These are phyloP conservation scores for Pseudogymnoascus sp. DNA, from an alignment of 2,329 filamentous ascomycete species.

Conservation along the genomic window DNA sequence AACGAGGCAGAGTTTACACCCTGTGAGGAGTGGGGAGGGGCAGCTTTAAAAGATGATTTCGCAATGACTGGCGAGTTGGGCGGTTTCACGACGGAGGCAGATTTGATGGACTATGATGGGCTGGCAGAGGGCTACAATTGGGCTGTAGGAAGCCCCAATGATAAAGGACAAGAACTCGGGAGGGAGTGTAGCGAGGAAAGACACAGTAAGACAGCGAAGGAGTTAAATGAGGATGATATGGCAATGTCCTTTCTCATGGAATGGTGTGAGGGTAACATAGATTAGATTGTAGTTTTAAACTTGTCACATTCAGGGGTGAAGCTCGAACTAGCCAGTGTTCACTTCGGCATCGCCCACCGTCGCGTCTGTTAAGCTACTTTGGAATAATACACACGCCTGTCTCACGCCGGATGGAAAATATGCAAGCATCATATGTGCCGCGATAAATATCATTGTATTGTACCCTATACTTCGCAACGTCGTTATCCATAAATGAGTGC, in stretches of 20 bases:
- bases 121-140: not conserved
- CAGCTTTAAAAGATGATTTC: not conserved
- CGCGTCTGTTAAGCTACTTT: too few relatives aligned
- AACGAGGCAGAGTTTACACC: not conserved
- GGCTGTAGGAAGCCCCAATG: not conserved
- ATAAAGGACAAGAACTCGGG: not conserved
- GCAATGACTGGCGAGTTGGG: not conserved
- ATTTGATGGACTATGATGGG: not conserved
- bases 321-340: too few relatives aligned
- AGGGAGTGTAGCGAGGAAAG: not conserved
- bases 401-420: too few relatives aligned
- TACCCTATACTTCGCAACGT: too few relatives aligned
- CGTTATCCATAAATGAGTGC: too few relatives aligned
- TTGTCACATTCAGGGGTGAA: not conserved
- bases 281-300: not conserved
- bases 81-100: not conserved
- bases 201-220: not conserved
- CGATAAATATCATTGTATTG: too few relatives aligned
- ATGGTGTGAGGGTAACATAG: not conserved
- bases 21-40: not conserved
- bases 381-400: too few relatives aligned
- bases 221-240: not conserved
- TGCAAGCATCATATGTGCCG: too few relatives aligned
- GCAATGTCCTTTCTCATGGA: slow-evolving; percentile 2
- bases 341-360: too few relatives aligned